These are phyloP conservation scores for Excoecaria cochinchinensis DNA, from an alignment of 345 rosid genomes.

Conservation along the genomic window DNA sequence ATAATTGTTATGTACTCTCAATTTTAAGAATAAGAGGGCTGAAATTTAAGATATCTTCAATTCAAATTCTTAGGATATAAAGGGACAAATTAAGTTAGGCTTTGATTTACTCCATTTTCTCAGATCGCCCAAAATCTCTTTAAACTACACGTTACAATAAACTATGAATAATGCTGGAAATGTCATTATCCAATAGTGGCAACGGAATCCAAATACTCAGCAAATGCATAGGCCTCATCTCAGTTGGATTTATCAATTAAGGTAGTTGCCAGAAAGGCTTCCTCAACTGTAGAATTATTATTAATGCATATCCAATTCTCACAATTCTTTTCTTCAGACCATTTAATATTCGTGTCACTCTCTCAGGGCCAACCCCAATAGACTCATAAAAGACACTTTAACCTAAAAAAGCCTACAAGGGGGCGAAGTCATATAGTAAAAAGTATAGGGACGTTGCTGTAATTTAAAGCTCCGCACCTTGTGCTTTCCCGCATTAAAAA, in stretches of 20 bases:
- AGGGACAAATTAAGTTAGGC: too few species aligned
- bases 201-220: not conserved
- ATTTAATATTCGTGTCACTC: not conserved
- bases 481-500: constrained; percentile 59
- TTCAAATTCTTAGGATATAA: too few species aligned
- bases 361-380: not conserved
- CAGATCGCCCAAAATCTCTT: not conserved
- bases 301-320: not conserved
- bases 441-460: constrained; percentile 23
- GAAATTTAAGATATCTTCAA: too few species aligned
- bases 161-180: not conserved
- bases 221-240: not conserved
- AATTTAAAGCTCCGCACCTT: constrained; percentile 30
- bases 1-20: too few species aligned
- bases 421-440: not conserved
- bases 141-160: too few species aligned
- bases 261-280: not conserved
- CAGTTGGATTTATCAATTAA: not conserved
- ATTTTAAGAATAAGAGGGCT: too few species aligned
- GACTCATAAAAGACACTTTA: not conserved
- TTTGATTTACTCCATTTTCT: too few species aligned
- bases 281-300: too few species aligned
- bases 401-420: not conserved
- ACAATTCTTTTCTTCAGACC: constrained; percentile 1
- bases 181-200: not conserved